Percentiles rank a stretch among this genome's conserved stretches.
phyloP scores from a whole-genome alignment of 768 basidiomycete species.

The Calocera cornea region DNA sequence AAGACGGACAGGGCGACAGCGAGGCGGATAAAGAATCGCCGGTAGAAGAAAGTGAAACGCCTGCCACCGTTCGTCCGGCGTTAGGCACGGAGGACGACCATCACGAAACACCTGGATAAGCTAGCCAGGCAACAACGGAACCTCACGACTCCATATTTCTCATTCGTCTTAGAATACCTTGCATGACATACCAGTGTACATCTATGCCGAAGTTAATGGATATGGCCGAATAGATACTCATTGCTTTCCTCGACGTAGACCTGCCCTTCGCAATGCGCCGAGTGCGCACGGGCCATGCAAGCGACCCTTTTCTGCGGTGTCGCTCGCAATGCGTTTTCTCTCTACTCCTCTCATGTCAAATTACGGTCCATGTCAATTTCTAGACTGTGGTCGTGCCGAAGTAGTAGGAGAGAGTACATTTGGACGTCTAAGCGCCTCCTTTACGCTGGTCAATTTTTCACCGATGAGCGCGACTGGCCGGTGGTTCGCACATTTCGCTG shows the following conservation, averaged over 20 bases:
- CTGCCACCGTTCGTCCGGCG: neutral
- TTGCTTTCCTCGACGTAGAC: neutral
- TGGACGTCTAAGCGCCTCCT: neutral
- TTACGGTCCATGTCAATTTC: constrained; percentile 1
- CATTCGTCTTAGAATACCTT: neutral
- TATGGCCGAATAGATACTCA: neutral
- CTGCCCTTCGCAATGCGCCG: neutral
- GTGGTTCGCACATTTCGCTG: neutral
- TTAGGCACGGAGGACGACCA: neutral
- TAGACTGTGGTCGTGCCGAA: constrained; percentile 3
- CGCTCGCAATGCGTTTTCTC: neutral
- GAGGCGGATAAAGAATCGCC: neutral
- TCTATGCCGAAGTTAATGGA: neutral
- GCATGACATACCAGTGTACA: neutral
- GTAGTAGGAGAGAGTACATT: neutral
- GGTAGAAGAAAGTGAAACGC: neutral
- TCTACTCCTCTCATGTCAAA: constrained; percentile 5
- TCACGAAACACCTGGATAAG: neutral
- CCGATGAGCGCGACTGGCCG: neutral
- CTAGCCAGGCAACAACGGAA: neutral
- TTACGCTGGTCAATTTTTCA: neutral
- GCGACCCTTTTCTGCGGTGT: neutral
- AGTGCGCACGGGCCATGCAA: neutral
- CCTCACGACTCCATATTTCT: neutral
- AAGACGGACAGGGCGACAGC: neutral